Base-by-base conservation (phyloP, 495 filamentous ascomycete species). In the Talaromyces nanjingensis region DNA sequence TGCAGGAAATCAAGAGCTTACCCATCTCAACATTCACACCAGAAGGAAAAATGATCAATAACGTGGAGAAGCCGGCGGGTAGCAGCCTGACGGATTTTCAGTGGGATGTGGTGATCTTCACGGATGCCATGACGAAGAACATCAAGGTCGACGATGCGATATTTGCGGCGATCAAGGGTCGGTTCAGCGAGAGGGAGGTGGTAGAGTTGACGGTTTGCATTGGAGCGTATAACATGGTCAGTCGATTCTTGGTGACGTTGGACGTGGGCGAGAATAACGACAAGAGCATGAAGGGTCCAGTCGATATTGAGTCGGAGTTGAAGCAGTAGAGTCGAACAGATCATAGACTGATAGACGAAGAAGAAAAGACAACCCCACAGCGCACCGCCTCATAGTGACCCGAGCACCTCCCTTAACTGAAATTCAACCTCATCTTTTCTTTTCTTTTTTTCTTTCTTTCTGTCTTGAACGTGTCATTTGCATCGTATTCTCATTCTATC, bases 151-250 rank as follows among this genome's bases (percentile, higher is more conserved):
- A 76, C 6, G 85, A 91, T 14, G 80, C 72, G 60, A 79, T 87
- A 20, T 93, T 92, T 74, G 81, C 64, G 47, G 71, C 70, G 67
- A 63, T 93, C 67, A 87, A 79, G 73, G 69, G 60, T 29, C 59
- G 76, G 22, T 93, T 91, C 66, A 74, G 67, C 20, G 87, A 91
- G 62, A 80, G 79, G 72, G 87, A 91, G 75, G 72, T 87, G 57
- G 86, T 89, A 31, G 88, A 90, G 77, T 74, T 89, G 64, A 87
- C 85, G 64, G 83, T 86, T 33, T 87, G 85, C 42, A 84, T 89
- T 64, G 88, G 84, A 14, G 82, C 81, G 37, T 91, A 92, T 68
- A 91, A 91, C 71, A 89, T 87, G 71, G 89, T 92, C 14, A 88
- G 86, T 62, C 78, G 89, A 39, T 90, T 92, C 66, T 70, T 91